phyloP scores from a whole-genome alignment of 345 rosid species.

The Firmiana major region DNA sequence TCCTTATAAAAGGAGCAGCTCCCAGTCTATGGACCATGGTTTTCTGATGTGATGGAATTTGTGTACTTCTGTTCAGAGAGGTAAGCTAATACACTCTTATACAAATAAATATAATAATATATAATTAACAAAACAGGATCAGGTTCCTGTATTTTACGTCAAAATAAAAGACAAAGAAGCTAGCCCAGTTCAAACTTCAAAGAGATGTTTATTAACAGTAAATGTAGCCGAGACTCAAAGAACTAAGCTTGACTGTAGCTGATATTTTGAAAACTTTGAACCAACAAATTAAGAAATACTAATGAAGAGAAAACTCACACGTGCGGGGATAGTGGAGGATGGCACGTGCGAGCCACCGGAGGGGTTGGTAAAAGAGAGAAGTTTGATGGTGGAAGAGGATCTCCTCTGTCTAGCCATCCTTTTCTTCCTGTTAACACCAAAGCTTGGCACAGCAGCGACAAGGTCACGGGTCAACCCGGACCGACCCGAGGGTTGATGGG shows the following conservation, averaged over 20 bases:
- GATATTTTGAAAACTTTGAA: neutral
- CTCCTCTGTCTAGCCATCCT: conserved; percentile 88
- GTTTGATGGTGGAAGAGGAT: conserved; percentile 51
- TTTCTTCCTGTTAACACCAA: conserved; percentile 73
- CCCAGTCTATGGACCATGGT: neutral
- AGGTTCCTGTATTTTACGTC: neutral
- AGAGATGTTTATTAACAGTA: neutral
- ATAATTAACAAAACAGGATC: neutral
- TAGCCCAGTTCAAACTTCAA: neutral
- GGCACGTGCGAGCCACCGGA: conserved; percentile 45
- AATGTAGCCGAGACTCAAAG: neutral
- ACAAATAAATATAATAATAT: too few relatives aligned
- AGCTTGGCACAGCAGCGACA: conserved; percentile 38
- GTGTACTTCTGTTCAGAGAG: neutral
- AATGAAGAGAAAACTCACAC: conserved; percentile 46
- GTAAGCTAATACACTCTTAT: neutral
- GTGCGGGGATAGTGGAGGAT: conserved; percentile 41
- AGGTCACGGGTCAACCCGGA: conserved; percentile 41
- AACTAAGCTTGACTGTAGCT: neutral
- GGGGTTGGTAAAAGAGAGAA: conserved; percentile 11
- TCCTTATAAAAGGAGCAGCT: neutral
- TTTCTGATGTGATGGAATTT: neutral
- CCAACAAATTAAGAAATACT: neutral
- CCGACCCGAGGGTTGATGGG: conserved; percentile 33
- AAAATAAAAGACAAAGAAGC: neutral